Base-by-base conservation (phyloP, 2,329 filamentous ascomycete genomes). In the Laburnicola sp. region DNA sequence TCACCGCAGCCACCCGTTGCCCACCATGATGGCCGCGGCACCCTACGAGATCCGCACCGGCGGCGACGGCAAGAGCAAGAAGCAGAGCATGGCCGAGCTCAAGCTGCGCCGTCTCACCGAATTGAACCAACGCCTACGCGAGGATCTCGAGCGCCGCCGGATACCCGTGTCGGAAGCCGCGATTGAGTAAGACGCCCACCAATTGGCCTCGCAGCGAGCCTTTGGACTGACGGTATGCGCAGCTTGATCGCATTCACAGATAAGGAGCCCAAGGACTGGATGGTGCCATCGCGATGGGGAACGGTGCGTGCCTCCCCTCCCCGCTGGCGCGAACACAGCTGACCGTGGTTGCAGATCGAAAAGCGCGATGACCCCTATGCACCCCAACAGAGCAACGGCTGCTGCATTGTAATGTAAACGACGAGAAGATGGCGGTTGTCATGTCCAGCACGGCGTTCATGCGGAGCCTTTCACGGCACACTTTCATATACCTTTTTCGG, bases 161-260 rank as follows among this genome's bases (percentile, higher is more conserved):
- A 96, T 97, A 71, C 94, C 93, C 62, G 91, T 97, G 56, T 96
- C 91, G 69, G 91, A 96, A 74, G 94, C 94, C 58, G 86, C 94
- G 34, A 70, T 77, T 62, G 78, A 80, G 78, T 80, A 75, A 44
- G 76, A 42, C 31, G 28, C 32, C 34, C 48, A 25, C 39, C 37
- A 30, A 43, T 45, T 44, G 32, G 25, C 34, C 31, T 10, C 7
- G 4, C n/a, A 10, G 42, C 30, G 16, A 31, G 27, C 32, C 23
- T 8, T 30, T 37, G 37, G 41, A 56, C 68, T 72, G 64, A 70
- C 64, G 28, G 26, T 28, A 37, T 45, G 27, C 36, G 59, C 70
- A 99, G 94, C 75, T 89, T 97, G 74, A 97, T 97, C 74, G 89
- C 91, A 65, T 97, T 97, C 80, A 97, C 93, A 78, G 96, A 96